Evolutionary conservation across 192 early-diverging fungal species (phyloP).

Genomic region (Entophlyctis luteolus): DNA sequence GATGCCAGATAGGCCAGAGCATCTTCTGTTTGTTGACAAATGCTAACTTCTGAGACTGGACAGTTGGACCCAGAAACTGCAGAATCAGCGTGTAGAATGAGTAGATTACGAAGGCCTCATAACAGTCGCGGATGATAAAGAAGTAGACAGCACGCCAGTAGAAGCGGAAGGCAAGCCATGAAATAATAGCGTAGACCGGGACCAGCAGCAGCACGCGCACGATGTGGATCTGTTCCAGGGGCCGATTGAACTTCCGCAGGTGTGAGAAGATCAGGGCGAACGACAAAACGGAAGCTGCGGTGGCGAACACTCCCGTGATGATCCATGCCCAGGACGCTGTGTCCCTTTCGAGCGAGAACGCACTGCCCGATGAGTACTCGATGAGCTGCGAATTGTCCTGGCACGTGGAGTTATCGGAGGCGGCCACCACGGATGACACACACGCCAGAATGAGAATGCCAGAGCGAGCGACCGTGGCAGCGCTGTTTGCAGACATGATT

Average conservation of each 20-base stretch:
- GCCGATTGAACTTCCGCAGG: conserved; percentile 22
- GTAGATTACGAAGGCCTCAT: conserved; percentile 71
- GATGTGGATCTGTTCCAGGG: conserved; percentile 27
- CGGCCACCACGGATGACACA: too few relatives aligned
- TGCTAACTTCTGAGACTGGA: conserved; percentile 36
- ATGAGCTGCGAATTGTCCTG: conserved; percentile 10
- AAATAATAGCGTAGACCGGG: conserved; percentile 68
- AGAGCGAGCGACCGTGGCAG: too few relatives aligned
- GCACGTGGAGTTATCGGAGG: too few relatives aligned
- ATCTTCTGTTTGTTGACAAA: conserved; percentile 38
- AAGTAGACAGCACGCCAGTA: conserved; percentile 65
- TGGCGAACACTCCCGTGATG: conserved; percentile 5
- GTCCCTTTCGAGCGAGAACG: neutral
- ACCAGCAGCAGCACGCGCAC: conserved; percentile 64
- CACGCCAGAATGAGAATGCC: too few relatives aligned
- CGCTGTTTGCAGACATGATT: too few relatives aligned
- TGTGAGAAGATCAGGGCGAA: conserved; percentile 17
- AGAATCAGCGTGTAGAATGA: conserved; percentile 70
- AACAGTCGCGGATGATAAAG: conserved; percentile 65
- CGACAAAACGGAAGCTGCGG: conserved; percentile 7
- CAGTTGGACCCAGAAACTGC: conserved; percentile 56
- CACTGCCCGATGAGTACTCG: neutral
- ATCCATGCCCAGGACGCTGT: conserved; percentile 22
- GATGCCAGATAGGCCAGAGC: conserved; percentile 44
- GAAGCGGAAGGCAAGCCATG: conserved; percentile 62